Evolutionary conservation across 768 basidiomycete species (phyloP), one percentile per base, ranked within the genome.

Genomic region (Mycena vitilis): DNA sequence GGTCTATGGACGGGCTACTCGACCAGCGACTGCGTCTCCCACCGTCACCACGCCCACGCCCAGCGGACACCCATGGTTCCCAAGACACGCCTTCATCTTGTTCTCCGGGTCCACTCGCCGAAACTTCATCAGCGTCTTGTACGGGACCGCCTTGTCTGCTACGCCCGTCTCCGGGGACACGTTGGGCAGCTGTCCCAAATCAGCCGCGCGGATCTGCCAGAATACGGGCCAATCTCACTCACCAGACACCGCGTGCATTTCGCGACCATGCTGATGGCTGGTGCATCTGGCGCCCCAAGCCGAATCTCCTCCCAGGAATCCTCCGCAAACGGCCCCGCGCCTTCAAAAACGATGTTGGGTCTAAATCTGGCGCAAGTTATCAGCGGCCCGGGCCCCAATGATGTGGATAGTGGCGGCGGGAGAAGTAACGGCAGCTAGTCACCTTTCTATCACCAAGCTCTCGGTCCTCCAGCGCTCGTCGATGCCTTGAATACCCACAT

Each of bases 241-340:
- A 93, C 93, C 82, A 92, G 77, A 78, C 93, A 95, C 57, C 93
- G 87, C 40, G 86, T 75, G 75, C 92, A 94, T 66, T 88, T 88
- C 13, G 87, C 88, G 25, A 95, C 91, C 4, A 94, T 80, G 20
- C 82, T 82, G 64, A 93, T 82, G 13, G 75, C 64, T 36, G 84
- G 81, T n/a, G 80, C 77, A 12, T 74, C 73, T 56, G 77, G 74
- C 56, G 84, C 79, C 37, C 85, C 85, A 72, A 92, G 83, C 5
- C 77, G 71, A 45, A 94, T 85, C 75, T 89, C 87, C 66, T 87
- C 85, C 86, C 91, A 88, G 44, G 81, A 76, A 71, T 95, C 93
- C 75, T 95, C 93, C 12, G 87, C 85, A 75, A 92, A 95, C 6
- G 92, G 86, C 5, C 84, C 84, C 2, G 86, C 90, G 20, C 93